Percentiles rank a stretch among this genome's conserved stretches.
These are phyloP conservation scores for Colletotrichum ledebouriae DNA, from an alignment of 2,329 filamentous ascomycete species.

Conservation along the genomic window DNA sequence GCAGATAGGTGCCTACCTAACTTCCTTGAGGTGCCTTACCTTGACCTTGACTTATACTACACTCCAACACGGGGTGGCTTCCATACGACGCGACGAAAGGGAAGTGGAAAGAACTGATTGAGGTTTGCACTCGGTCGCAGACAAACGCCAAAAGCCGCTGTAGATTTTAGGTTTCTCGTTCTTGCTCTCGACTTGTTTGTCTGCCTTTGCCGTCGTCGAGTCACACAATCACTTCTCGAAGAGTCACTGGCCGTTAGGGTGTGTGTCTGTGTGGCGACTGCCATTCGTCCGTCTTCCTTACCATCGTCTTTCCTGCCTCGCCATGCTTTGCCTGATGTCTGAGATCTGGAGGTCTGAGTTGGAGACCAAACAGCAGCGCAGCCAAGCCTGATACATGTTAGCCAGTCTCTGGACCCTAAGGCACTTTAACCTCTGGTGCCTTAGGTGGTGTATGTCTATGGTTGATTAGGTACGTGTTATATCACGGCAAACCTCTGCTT, in stretches of 20 bases:
- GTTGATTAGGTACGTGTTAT: too few relatives aligned
- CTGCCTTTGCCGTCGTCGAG: conserved; percentile 25
- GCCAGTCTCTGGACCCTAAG: neutral
- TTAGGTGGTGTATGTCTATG: too few relatives aligned
- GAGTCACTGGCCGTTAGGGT: conserved; percentile 37
- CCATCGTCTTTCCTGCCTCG: neutral
- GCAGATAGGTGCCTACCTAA: neutral
- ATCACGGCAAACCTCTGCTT: too few relatives aligned
- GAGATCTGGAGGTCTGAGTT: conserved; percentile 5
- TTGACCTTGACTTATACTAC: too few relatives aligned
- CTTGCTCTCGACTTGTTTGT: conserved; percentile 20
- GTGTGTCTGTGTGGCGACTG: conserved; percentile 36
- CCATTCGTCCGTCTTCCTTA: conserved; percentile 28
- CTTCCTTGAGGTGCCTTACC: neutral
- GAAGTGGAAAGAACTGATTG: neutral
- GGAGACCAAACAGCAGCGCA: neutral
- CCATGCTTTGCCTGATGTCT: too few relatives aligned
- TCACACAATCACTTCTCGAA: conserved; percentile 19
- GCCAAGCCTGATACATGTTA: neutral
- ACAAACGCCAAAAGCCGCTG: conserved; percentile 8
- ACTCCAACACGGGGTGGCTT: too few relatives aligned
- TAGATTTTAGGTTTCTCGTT: conserved; percentile 7
- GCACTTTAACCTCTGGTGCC: too few relatives aligned
- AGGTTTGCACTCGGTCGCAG: neutral
- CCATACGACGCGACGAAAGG: neutral